A percentile compares a stretch with the other conserved stretches of the same genome.
Conservation (phyloP, 192 early-diverging fungal species). For the Piromyces sp. region DNA sequence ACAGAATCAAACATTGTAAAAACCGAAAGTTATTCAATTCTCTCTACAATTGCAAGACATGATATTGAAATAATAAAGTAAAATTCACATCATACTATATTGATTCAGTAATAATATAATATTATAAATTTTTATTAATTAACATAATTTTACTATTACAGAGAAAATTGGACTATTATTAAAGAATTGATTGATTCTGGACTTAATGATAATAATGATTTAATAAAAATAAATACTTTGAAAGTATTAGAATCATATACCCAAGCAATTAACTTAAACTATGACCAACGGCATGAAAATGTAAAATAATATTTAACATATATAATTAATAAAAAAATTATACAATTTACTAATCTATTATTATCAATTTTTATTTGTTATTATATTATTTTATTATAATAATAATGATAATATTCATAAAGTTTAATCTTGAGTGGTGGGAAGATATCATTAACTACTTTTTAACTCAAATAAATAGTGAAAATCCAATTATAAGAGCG, state of each 20-base stretch:
- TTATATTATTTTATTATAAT: no score
- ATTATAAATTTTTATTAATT: no score
- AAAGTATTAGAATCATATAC: background rate
- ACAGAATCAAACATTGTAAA: background rate
- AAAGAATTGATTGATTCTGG: background rate
- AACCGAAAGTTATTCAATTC: background rate
- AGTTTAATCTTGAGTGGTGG: background rate
- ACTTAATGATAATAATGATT: background rate
- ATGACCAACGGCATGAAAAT: background rate
- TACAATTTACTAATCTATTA: no score
- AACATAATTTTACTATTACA: no score
- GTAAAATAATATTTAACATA: no score
- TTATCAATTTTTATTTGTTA: no score
- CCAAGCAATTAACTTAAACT: background rate
- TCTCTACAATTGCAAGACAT: background rate
- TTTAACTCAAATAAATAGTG: background rate
- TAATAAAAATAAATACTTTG: background rate
- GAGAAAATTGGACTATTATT: background rate
- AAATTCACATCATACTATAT: no score
- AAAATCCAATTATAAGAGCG: background rate
- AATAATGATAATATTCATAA: background rate
- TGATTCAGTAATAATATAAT: no score
- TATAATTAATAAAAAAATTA: no score
- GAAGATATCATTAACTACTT: background rate
- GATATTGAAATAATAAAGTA: background rate